Conservation (phyloP, 1,284 basidiomycete genomes). For the Chalciporus sp. region DNA sequence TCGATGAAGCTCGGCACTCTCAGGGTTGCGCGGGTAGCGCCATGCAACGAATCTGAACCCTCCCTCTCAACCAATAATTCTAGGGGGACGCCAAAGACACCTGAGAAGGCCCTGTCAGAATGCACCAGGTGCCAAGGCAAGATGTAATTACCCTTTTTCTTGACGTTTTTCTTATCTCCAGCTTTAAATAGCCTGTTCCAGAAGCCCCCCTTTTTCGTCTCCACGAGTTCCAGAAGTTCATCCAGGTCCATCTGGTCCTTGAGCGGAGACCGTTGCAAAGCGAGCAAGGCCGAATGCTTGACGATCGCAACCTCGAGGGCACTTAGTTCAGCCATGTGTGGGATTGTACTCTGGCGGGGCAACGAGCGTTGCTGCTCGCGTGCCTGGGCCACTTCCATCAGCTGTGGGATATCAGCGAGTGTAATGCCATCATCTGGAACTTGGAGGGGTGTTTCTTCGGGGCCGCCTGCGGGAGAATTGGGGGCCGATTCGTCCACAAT, state of each 20-base stretch:
- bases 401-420: slow-evolving; percentile 93
- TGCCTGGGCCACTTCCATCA: slow-evolving; percentile 90
- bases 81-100: slow-evolving; percentile 92
- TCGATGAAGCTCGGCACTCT: slow-evolving; percentile 97
- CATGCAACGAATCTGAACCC: slow-evolving; percentile 91
- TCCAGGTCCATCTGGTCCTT: slow-evolving; percentile 87
- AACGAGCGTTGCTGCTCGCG: slow-evolving; percentile 82
- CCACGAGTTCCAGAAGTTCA: slow-evolving; percentile 92
- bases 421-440: slow-evolving; percentile 82
- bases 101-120: slow-evolving; percentile 32
- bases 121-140: slow-evolving; percentile 2
- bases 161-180: slow-evolving; percentile 83
- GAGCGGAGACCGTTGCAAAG: slow-evolving; percentile 76
- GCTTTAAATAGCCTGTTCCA: slow-evolving; percentile 97
- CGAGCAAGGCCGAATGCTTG: slow-evolving; percentile 88
- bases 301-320: slow-evolving; percentile 88
- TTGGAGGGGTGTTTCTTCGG: slow-evolving; percentile 40
- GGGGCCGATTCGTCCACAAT: slow-evolving; percentile 85
- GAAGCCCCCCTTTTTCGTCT: slow-evolving; percentile 92
- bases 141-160: slow-evolving; percentile 77
- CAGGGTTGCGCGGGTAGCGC: slow-evolving; percentile 83
- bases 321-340: slow-evolving; percentile 84
- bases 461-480: slow-evolving; percentile 61
- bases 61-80: slow-evolving; percentile 95
- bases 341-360: slow-evolving; percentile 73